These are phyloP conservation scores for Zoysia pacifica DNA, from an alignment of 176 grass and related monocot species.

Conservation along the genomic window DNA sequence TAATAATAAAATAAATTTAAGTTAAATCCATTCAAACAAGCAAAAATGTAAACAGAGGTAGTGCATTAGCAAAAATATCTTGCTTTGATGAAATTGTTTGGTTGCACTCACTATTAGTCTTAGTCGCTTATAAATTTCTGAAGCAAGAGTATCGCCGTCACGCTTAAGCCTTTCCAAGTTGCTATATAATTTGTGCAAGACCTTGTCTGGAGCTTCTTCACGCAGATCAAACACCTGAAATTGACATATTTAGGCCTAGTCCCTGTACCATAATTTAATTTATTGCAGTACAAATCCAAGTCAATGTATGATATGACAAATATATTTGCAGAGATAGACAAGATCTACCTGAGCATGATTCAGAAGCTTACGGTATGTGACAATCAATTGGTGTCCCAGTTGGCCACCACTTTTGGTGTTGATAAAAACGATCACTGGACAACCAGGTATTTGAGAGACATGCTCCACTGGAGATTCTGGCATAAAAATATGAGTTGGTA, in stretches of 20 bases:
- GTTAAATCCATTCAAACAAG: slow-evolving; percentile 26
- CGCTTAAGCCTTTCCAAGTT: slow-evolving; percentile 79
- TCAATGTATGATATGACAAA: neutral
- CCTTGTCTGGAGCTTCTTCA: slow-evolving; percentile 80
- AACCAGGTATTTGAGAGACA: slow-evolving; percentile 57
- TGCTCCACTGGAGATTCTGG: slow-evolving; percentile 42
- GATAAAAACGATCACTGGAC: slow-evolving; percentile 90
- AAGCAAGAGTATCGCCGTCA: slow-evolving; percentile 66
- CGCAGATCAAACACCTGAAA: slow-evolving; percentile 83
- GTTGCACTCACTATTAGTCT: slow-evolving; percentile 85
- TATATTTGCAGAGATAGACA: slow-evolving; percentile 23
- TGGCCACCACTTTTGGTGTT: slow-evolving; percentile 91
- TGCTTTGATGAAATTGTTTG: slow-evolving; percentile 21
- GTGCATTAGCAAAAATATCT: slow-evolving; percentile 23
- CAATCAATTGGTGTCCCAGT: slow-evolving; percentile 69
- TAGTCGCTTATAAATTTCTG: slow-evolving; percentile 65
- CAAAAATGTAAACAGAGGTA: slow-evolving; percentile 13
- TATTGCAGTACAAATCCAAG: slow-evolving; percentile 13
- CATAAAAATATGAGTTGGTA: slow-evolving; percentile 74
- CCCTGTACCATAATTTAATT: slow-evolving; percentile 14
- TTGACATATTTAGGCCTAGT: slow-evolving; percentile 30
- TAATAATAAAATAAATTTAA: slow-evolving; percentile 32
- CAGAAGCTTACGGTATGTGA: slow-evolving; percentile 71
- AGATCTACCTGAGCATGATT: slow-evolving; percentile 77
- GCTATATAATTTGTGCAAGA: slow-evolving; percentile 68